Base-by-base conservation (phyloP, 169 alveolate genomes). In the Eimeria praecox region DNA sequence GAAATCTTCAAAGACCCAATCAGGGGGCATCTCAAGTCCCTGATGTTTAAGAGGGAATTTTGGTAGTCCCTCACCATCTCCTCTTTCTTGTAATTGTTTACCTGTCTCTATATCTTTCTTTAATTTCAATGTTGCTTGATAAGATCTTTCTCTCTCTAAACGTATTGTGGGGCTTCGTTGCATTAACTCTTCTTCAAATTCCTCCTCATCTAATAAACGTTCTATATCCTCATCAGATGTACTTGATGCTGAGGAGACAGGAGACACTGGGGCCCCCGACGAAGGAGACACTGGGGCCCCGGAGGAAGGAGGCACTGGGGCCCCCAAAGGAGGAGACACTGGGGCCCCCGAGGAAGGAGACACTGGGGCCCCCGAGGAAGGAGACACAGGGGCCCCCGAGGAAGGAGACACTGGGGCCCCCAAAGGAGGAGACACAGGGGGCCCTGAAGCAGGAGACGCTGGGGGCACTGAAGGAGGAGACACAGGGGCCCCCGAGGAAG, bases 181-280 rank as follows among this genome's bases (percentile, higher is more conserved):
- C 35, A 92, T 91, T 24, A 77, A n/a, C 71, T 77, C 87, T 0
- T 92, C 95, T 30, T 92, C 95, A 30, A 75, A 78, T 54, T 92
- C 95, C 30, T 92, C 95, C 42, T 92, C 95, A n/a, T 92, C 95
- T 20, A 92, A 54, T 33, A 92, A 80, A 16, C 95, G 90, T 71
- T 92, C 92, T 27, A 2, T 35, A 82, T 46, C 62, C 30, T 75
- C 95, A 8, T 20, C 80, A 30, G 73, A 20, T 35, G 6, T 33
- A 18, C 59, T 8, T 6, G 89, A 3, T 10, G 89, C 8, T 14
- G 18, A 6, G 16, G 2, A n/a, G 33, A 38, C 59, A 24, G 64
- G 64, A 3, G 30, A 12, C 77, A 44, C 56, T 35, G 52, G n/a
- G 95, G 49, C 33, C 46, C 54, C 66, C 69, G 44, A n/a, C 49